Evolutionary conservation across 2,329 filamentous ascomycete genomes (phyloP).

Genomic region (Fusarium buharicum): DNA sequence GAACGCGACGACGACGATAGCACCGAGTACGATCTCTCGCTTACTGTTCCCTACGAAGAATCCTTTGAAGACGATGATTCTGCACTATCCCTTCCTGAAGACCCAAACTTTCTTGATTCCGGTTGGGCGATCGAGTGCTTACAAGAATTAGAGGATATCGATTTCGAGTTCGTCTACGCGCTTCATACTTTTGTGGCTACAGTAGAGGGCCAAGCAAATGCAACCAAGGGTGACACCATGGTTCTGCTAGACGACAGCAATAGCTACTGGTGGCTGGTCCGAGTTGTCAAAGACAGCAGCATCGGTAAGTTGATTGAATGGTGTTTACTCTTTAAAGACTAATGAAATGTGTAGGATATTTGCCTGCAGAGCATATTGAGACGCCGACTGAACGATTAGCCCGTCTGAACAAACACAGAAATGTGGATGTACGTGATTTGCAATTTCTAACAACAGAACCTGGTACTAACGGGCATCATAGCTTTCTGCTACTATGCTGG

Average conservation of each 20-base stretch:
- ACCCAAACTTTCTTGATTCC: conserved; percentile 73
- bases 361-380: conserved; percentile 98
- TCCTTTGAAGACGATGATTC: conserved; percentile 62
- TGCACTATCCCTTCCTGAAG: conserved; percentile 60
- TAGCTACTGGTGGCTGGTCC: conserved; percentile 99
- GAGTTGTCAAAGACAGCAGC: conserved; percentile 96
- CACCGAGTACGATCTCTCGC: conserved; percentile 45
- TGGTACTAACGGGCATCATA: conserved; percentile 46
- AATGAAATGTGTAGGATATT: conserved; percentile 72
- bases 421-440: conserved; percentile 81
- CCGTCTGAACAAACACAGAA: conserved; percentile 95
- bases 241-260: conserved; percentile 98
- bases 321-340: conserved; percentile 4
- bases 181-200: conserved; percentile 97
- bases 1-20: conserved; percentile 44
- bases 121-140: conserved; percentile 85
- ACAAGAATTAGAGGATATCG: conserved; percentile 96
- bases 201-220: conserved; percentile 97
- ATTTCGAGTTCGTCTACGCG: conserved; percentile 99
- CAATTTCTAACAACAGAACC: background rate
- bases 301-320: conserved; percentile 68
- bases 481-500: conserved; percentile 71
- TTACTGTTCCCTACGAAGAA: conserved; percentile 59
- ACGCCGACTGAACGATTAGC: conserved; percentile 95
- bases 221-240: conserved; percentile 98